Evolutionary conservation across 495 filamentous ascomycete species (phyloP).

Genomic region (Neurospora intermedia): DNA sequence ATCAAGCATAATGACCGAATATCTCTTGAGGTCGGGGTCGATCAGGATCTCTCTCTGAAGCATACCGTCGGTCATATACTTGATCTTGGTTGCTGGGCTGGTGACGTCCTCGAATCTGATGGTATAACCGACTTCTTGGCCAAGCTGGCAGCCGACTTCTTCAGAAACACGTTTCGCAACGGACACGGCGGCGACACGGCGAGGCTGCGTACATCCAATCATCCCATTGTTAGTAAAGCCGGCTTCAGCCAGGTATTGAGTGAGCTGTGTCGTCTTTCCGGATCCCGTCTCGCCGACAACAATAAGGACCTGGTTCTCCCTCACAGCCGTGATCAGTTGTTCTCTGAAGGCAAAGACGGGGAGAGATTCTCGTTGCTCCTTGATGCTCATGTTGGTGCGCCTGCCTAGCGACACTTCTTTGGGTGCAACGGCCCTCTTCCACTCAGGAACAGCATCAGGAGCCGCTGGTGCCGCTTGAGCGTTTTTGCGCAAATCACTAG

Average conservation of each 20-base stretch:
- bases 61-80: constrained; percentile 99
- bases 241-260: constrained; percentile 87
- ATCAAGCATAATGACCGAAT: constrained; percentile 96
- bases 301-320: constrained; percentile 82
- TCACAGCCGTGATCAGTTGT: constrained; percentile 78
- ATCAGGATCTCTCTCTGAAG: constrained; percentile 88
- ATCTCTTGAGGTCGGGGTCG: constrained; percentile 76
- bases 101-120: constrained; percentile 97
- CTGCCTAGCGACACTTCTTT: constrained; percentile 78
- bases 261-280: constrained; percentile 94
- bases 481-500: constrained; percentile 61
- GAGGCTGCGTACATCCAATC: constrained; percentile 94
- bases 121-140: constrained; percentile 91
- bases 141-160: constrained; percentile 85
- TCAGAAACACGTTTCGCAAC: constrained; percentile 95
- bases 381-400: constrained; percentile 84
- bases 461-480: constrained; percentile 26
- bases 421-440: constrained; percentile 76
- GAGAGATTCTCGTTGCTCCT: constrained; percentile 83
- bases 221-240: constrained; percentile 84
- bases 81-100: constrained; percentile 81
- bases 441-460: constrained; percentile 70
- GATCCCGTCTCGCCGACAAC: constrained; percentile 97
- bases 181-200: constrained; percentile 93
- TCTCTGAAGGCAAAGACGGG: constrained; percentile 87